Evolutionary conservation across 1,284 basidiomycete genomes (phyloP), one percentile per base, ranked within the genome.

Genomic region (Cryptococcus sp.): DNA sequence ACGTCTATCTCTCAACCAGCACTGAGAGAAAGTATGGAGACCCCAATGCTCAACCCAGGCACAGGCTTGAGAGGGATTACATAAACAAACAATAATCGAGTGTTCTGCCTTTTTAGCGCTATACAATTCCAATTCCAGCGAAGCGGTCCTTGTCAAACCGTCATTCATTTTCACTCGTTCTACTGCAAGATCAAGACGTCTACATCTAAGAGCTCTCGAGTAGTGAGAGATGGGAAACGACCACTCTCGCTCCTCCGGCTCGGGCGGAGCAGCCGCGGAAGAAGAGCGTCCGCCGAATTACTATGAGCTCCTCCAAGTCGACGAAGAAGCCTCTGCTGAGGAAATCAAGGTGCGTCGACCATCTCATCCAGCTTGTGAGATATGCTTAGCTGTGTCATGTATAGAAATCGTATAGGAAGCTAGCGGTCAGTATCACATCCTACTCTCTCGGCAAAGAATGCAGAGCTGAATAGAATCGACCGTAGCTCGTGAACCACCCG

Each of bases 241-340:
- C 59, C 75, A 78, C 52, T 76, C 73, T 0, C 64, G 68, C 11
- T 52, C 63, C 5, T 38, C 57, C 22, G 53, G 63, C 22, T 20
- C 45, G n/a, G 41, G 43, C 45, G 50, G 40, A 20, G 52, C n/a
- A 30, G 25, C 35, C 39, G 23, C 55, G n/a, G 54, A 30, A 10
- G 72, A 71, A 5, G 65, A 67, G 3, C 57, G 58, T 22, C 71
- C 74, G 7, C 61, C 67, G 15, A 87, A 93, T 73, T 94, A 93
- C 76, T 94, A 94, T 72, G 81, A 87, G 56, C 82, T 94, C 11
- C 81, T 94, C 2, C 85, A 86, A 55, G 85, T 94, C 0, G 85
- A 86, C 46, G 90, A 93, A 69, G 84, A 86, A 57, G 91, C 91
- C 3, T 88, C 88, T 0, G 74, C 82, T n/a, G 91, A 93, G 46